A percentile compares a stretch with the other conserved stretches of the same genome.
Evolutionary conservation across 352 stramenopile species (phyloP).

Genomic region (Aphanomyces astaci): DNA sequence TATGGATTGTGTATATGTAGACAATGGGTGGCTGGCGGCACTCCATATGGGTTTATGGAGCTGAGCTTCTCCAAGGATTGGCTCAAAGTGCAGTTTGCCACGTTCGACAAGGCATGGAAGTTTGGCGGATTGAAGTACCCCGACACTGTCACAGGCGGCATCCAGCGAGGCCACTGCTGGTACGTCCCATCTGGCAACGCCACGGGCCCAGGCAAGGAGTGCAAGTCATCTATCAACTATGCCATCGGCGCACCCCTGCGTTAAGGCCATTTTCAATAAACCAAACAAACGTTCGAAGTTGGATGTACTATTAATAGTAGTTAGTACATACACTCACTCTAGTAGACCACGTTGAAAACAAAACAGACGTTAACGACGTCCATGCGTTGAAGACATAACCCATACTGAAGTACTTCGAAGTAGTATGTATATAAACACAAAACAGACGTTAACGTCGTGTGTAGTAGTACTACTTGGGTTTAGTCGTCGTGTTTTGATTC

Average conservation of each 20-base stretch:
- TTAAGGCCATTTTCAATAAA: slow-evolving; percentile 9
- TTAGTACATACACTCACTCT: too few species aligned
- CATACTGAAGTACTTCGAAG: too few species aligned
- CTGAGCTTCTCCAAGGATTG: slow-evolving; percentile 79
- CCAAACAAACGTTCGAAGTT: not conserved
- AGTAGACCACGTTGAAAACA: too few species aligned
- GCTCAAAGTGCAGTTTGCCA: slow-evolving; percentile 77
- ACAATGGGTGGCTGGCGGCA: slow-evolving; percentile 65
- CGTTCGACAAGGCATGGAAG: slow-evolving; percentile 69
- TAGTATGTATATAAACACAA: too few species aligned
- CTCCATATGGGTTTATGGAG: slow-evolving; percentile 82
- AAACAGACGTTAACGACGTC: too few species aligned
- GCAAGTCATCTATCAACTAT: slow-evolving; percentile 25
- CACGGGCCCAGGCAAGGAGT: slow-evolving; percentile 61
- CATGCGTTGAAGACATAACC: too few species aligned
- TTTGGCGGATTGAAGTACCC: slow-evolving; percentile 62
- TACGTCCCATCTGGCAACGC: slow-evolving; percentile 48
- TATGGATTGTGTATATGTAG: slow-evolving; percentile 26
- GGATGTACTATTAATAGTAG: not conserved
- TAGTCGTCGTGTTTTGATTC: too few species aligned
- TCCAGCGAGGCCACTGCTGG: slow-evolving; percentile 80
- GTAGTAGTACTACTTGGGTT: too few species aligned
- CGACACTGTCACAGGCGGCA: slow-evolving; percentile 67
- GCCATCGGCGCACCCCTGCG: slow-evolving; percentile 16
- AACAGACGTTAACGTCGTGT: too few species aligned